These are phyloP conservation scores for Daedaleopsis sinensis DNA, from an alignment of 768 basidiomycete genomes.

Conservation along the genomic window DNA sequence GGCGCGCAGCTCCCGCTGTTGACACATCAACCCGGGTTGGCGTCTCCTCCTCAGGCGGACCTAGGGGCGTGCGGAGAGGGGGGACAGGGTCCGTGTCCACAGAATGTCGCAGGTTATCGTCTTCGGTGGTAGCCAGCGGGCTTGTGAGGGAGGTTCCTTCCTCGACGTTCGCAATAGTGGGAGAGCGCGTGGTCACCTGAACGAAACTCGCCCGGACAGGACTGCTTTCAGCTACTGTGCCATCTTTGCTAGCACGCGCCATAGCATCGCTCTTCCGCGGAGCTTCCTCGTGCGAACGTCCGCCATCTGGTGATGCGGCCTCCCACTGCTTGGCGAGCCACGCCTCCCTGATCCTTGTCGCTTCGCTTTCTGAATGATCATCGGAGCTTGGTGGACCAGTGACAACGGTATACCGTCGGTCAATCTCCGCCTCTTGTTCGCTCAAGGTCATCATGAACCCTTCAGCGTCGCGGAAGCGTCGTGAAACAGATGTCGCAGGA, in stretches of 20 bases:
- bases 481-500: background rate
- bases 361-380: conserved; percentile 10
- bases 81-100: background rate
- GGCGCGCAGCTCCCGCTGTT: conserved; percentile 11
- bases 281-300: background rate
- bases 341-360: conserved; percentile 21
- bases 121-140: conserved; percentile 1
- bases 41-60: background rate
- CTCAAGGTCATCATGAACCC: conserved; percentile 24
- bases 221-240: conserved; percentile 2
- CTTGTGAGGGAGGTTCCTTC: background rate
- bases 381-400: background rate
- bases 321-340: conserved; percentile 19
- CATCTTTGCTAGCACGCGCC: conserved; percentile 12
- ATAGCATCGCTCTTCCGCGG: conserved; percentile 4
- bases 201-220: conserved; percentile 8
- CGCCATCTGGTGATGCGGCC: background rate
- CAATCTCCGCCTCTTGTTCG: conserved; percentile 26
- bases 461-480: conserved; percentile 15
- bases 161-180: background rate
- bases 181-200: background rate
- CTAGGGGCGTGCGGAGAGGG: background rate
- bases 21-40: conserved; percentile 1
- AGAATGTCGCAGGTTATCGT: background rate
- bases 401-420: conserved; percentile 18